A percentile compares a stretch with the other conserved stretches of the same genome.
Conservation (phyloP, 768 basidiomycete genomes). For the Gelatoporia subvermispora region DNA sequence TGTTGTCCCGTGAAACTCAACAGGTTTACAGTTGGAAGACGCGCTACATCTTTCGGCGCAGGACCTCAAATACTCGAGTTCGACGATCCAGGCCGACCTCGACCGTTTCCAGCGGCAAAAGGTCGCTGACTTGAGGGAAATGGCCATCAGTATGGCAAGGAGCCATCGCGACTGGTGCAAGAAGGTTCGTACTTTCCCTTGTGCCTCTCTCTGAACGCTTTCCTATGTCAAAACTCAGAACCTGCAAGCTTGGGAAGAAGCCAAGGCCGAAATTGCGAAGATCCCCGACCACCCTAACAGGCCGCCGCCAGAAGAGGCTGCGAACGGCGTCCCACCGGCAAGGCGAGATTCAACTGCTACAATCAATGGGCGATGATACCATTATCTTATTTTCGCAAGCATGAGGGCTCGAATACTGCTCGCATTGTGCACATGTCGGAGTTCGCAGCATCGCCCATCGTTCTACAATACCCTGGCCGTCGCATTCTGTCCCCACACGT, state of each 20-base stretch:
- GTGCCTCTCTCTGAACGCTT: not conserved
- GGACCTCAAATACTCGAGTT: constrained; percentile 94
- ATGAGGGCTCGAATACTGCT: not conserved
- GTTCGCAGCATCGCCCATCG: too few relatives aligned
- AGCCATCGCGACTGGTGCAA: constrained; percentile 96
- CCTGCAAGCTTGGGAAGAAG: constrained; percentile 95
- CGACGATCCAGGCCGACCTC: constrained; percentile 94
- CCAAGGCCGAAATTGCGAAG: constrained; percentile 84
- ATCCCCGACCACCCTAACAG: constrained; percentile 90
- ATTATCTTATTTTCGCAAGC: too few relatives aligned
- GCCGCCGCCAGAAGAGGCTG: constrained; percentile 34
- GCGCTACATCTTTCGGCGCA: constrained; percentile 88
- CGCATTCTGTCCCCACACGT: too few relatives aligned
- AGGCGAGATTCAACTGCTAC: constrained; percentile 69
- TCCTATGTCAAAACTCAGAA: constrained; percentile 52
- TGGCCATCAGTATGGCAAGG: constrained; percentile 86
- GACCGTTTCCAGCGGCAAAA: constrained; percentile 99
- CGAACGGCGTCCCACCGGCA: constrained; percentile 32
- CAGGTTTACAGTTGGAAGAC: constrained; percentile 75
- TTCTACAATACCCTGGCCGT: too few relatives aligned
- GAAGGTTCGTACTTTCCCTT: constrained; percentile 52
- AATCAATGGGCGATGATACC: constrained; percentile 57
- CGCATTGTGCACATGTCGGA: too few relatives aligned
- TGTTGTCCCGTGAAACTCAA: not conserved
- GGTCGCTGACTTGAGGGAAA: constrained; percentile 91